Evolutionary conservation across 768 basidiomycete genomes (phyloP), one percentile per base, ranked within the genome.

Genomic region (Rhizopogon sp.): DNA sequence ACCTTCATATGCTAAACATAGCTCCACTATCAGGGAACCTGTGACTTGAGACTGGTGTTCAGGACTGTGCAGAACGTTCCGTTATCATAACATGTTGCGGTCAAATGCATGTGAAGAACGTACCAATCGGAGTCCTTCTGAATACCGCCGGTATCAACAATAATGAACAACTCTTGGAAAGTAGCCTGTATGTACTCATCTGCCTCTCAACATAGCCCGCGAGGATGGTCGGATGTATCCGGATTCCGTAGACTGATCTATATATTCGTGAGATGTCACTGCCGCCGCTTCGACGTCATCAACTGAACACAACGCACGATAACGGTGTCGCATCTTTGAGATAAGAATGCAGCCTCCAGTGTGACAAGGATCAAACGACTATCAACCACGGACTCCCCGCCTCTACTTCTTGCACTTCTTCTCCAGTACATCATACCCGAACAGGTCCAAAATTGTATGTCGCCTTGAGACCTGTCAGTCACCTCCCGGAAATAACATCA

Each of bases 321-420:
- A 76, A 73, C 47, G 74, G 67, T 42, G 67, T 49, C 20, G 61
- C 68, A 39, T 74, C 72, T 51, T 78, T 75, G 54, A 88, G 78
- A 9, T 75, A 10, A 99, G 72, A 10, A 99, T 65, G 67, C 95
- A 97, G 9, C 88, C 85, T 0, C 96, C 96, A 17, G 88, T 83
- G 52, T 83, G 74, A 60, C 89, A 88, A 0, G 96, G 96, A 0
- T 96, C 97, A 70, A 98, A 94, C n/a, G 90, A 84, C 93, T 93
- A 95, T 3, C 73, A 75, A 9, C 82, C 5, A 66, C 70, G 96
- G 95, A 99, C 60, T 98, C 93, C 1, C 74, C 72, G 3, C 90
- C 25, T 25, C 90, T 3, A 77, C 83, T 52, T 83, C 77, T 75
- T 70, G 59, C 88, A 90, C 40, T 85, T 78, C 29, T 78, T 76